phyloP scores from a whole-genome alignment of 2,329 filamentous ascomycete species.

The Nectriaceae sp. region DNA sequence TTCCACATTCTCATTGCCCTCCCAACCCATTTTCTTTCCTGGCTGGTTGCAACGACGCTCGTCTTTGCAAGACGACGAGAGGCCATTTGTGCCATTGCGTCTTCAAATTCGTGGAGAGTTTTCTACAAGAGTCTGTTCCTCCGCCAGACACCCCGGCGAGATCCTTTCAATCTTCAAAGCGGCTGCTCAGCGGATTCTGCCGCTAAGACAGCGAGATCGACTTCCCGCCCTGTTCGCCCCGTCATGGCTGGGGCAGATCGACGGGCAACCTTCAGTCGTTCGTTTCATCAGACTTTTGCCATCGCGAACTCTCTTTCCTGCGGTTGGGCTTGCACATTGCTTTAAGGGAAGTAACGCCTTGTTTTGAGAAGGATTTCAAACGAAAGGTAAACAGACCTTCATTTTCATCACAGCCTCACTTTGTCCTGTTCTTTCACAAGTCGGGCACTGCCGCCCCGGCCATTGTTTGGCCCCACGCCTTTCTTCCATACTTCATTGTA shows the following conservation, averaged over 20 bases:
- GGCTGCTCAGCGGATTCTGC: not conserved
- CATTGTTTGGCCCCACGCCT: not conserved
- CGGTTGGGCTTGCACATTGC: not conserved
- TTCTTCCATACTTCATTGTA: no score
- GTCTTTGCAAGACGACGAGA: not conserved
- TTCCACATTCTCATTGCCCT: not conserved
- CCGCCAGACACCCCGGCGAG: not conserved
- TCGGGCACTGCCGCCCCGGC: no score
- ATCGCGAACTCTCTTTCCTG: not conserved
- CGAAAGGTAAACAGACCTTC: not conserved
- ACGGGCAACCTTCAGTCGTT: not conserved
- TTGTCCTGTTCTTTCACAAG: not conserved
- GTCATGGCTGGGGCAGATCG: not conserved
- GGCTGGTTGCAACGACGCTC: not conserved
- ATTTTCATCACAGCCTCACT: not conserved
- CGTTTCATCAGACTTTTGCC: not conserved
- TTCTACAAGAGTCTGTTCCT: no score
- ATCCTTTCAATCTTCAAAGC: not conserved
- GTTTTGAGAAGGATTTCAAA: not conserved
- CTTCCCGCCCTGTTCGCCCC: not conserved
- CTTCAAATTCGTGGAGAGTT: no score
- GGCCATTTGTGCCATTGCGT: no score
- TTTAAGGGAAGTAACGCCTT: not conserved
- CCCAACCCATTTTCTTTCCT: no score
- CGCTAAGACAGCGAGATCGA: not conserved